Evolutionary conservation across 163 green algal genomes (phyloP).

Genomic region (Coccomyxa subellipsoidea): DNA sequence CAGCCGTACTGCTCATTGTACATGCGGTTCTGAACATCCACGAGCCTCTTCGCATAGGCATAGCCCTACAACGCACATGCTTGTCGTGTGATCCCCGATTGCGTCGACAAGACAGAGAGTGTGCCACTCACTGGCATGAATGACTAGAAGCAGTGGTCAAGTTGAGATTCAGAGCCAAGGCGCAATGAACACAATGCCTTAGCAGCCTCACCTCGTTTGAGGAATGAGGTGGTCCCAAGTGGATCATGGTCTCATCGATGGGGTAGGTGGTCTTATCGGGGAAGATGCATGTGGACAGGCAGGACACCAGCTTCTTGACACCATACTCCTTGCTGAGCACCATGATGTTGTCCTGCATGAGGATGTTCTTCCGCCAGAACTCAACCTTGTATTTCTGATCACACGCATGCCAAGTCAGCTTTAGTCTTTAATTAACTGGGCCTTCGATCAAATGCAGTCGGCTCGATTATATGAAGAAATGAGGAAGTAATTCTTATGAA

Average conservation of each 20-base stretch:
- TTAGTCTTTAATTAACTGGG: too few species aligned
- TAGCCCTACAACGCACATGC: conserved; percentile 32
- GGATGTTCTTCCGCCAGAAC: conserved; percentile 58
- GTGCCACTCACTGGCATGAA: neutral
- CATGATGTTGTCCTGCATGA: conserved; percentile 61
- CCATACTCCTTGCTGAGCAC: conserved; percentile 37
- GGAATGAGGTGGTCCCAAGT: conserved; percentile 52
- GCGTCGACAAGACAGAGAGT: neutral
- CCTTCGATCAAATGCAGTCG: too few species aligned
- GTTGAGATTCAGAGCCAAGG: neutral
- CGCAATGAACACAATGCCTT: too few species aligned
- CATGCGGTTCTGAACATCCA: conserved; percentile 53
- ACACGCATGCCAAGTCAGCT: neutral
- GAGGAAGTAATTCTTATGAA: neutral
- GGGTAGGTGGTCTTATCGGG: conserved; percentile 57
- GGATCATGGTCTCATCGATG: conserved; percentile 62
- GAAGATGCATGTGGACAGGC: conserved; percentile 60
- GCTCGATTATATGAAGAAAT: too few species aligned
- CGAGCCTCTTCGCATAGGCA: conserved; percentile 61
- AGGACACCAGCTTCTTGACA: conserved; percentile 57
- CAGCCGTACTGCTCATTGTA: conserved; percentile 53
- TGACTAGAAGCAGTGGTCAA: neutral
- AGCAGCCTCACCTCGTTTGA: conserved; percentile 45
- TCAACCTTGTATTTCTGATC: conserved; percentile 41
- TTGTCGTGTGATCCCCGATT: neutral